Evolutionary conservation across 2,329 filamentous ascomycete species (phyloP), one percentile per base, ranked within the genome.

Genomic region (Whalleya microplaca): DNA sequence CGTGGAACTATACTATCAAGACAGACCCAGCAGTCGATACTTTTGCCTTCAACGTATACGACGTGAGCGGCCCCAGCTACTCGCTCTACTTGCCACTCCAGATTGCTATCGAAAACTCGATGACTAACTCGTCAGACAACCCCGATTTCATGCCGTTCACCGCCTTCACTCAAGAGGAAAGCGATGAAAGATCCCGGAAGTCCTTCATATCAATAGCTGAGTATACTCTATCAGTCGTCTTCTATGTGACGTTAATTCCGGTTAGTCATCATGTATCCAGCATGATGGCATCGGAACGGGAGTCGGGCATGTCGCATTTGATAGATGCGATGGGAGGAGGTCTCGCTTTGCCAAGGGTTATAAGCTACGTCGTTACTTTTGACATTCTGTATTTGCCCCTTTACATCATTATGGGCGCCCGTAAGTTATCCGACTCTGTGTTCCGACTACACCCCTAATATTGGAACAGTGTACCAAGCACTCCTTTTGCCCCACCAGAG

Each of bases 301-400:
- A 91, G 71, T 73, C 83, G 6, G 89, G 89, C 2, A 86, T 91
- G 75, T 88, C 87, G 3, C 86, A 90, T 65, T 77, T 92, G 14
- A 85, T 92, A 37, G 89, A 92, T 73, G 85, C 88, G 48, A 92
- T 92, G 87, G 89, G 57, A 85, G 86, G 86, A 74, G 86, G 64
- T 83, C 85, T 53, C 85, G 85, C 75, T 79, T 79, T 51, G 81
- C 79, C 32, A 48, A 78, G 88, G 47, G 75, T 91, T 20, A 68
- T 89, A 1, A 84, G 88, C 1, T 84, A 87, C 57, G 85, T 91
- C 64, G 71, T 89, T 21, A 82, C 88, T 1, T 89, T 92, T 63
- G 83, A 88, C 64, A 75, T 89, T 1, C 79, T 90, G 7, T 92
- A 92, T 63, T 63, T 85, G 74, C 81, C 48, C 56, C 79, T 56